phyloP scores from a whole-genome alignment of 2,329 filamentous ascomycete species.

The Metarhizium robertsii region DNA sequence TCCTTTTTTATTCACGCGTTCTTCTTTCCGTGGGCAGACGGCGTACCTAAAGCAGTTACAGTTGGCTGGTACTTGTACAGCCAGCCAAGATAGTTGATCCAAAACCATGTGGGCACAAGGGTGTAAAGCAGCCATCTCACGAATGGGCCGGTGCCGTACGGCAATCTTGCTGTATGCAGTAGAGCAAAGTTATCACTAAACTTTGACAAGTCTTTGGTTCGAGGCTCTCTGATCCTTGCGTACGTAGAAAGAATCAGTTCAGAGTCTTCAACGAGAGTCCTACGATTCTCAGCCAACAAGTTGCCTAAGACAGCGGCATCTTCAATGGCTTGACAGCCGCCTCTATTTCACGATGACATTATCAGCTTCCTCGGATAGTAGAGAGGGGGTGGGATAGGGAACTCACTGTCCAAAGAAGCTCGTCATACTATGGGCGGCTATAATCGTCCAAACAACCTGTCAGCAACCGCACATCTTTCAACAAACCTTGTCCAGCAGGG shows the following conservation, averaged over 20 bases:
- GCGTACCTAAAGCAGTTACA: conserved; percentile 1
- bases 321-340: conserved; percentile 10
- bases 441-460: background rate
- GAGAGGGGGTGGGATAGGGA: background rate
- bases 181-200: conserved; percentile 10
- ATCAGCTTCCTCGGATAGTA: background rate
- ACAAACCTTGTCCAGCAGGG: background rate
- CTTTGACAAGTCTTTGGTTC: conserved; percentile 9
- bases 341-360: background rate
- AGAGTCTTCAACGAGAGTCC: conserved; percentile 2
- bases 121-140: conserved; percentile 10
- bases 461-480: background rate
- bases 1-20: background rate
- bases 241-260: conserved; percentile 6
- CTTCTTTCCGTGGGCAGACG: background rate
- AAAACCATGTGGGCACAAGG: conserved; percentile 8
- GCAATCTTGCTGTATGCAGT: conserved; percentile 10
- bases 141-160: conserved; percentile 8
- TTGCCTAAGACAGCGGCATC: conserved; percentile 11
- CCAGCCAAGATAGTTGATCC: conserved; percentile 11
- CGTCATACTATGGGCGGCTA: conserved; percentile 14
- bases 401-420: conserved; percentile 11
- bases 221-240: conserved; percentile 6
- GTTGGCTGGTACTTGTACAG: conserved; percentile 11
- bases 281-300: conserved; percentile 7